Conservation (phyloP, 179 eudicot species). For the Amaranthus tricolor region DNA sequence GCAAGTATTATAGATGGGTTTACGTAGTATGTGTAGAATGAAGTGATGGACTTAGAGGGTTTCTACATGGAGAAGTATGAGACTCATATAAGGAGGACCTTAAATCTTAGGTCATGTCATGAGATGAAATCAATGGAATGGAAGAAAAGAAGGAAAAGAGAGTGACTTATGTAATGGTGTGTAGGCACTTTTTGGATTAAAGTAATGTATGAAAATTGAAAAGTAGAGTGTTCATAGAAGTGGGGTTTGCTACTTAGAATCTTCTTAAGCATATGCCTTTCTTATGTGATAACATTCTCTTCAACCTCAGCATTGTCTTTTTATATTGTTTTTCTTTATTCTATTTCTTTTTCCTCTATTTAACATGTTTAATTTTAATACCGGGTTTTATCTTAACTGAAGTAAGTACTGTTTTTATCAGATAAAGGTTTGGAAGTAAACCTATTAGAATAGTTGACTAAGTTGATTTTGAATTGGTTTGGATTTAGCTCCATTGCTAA, state of each 20-base stretch:
- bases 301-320: background rate
- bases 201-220: conserved; percentile 16
- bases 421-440: too few species aligned
- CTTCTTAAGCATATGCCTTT: conserved; percentile 41
- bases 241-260: conserved; percentile 39
- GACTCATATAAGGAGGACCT: conserved; percentile 22
- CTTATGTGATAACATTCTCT: conserved; percentile 22
- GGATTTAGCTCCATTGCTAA: too few species aligned
- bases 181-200: conserved; percentile 33
- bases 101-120: conserved; percentile 18
- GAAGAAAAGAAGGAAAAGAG: conserved; percentile 14
- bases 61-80: conserved; percentile 16
- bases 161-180: conserved; percentile 31
- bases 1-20: background rate
- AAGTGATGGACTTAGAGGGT: conserved; percentile 27
- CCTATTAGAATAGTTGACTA: too few species aligned
- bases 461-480: too few species aligned
- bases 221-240: conserved; percentile 25
- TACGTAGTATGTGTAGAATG: conserved; percentile 7
- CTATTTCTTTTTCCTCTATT: too few species aligned
- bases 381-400: too few species aligned
- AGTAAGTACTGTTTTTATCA: too few species aligned
- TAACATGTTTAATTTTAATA: too few species aligned
- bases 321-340: background rate
- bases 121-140: conserved; percentile 3